phyloP scores from a whole-genome alignment of 306 rosid species.

The Fragaria ananassa region DNA sequence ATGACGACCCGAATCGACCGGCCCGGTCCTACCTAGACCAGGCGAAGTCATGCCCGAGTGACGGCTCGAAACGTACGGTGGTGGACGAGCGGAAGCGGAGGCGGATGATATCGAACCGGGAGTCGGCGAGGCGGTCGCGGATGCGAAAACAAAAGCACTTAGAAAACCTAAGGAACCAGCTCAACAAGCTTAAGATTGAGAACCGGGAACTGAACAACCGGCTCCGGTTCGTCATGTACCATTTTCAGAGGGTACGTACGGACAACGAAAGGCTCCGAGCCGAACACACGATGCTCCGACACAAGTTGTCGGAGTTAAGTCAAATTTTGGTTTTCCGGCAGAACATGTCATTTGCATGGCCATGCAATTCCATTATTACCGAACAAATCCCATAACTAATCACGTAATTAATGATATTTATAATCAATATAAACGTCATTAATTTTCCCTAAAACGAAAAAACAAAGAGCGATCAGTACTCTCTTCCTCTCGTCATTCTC shows the following conservation, averaged over 20 bases:
- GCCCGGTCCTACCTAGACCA: background rate
- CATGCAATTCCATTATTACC: conserved; percentile 41
- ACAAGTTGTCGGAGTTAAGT: conserved; percentile 42
- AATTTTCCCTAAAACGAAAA: conserved; percentile 30
- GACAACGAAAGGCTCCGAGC: conserved; percentile 58
- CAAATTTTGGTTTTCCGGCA: conserved; percentile 57
- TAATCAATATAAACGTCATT: conserved; percentile 18
- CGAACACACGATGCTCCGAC: conserved; percentile 49
- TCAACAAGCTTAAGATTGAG: conserved; percentile 54
- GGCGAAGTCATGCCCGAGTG: conserved; percentile 19
- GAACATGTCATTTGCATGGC: conserved; percentile 47
- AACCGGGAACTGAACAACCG: conserved; percentile 66
- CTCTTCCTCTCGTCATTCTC: conserved; percentile 3
- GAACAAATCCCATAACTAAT: conserved; percentile 44
- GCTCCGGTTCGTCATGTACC: conserved; percentile 40
- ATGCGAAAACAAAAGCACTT: conserved; percentile 81
- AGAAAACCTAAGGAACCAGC: conserved; percentile 74
- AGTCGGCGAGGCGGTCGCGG: conserved; percentile 92
- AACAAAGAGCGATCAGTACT: background rate
- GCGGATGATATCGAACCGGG: conserved; percentile 89
- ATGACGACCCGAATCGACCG: conserved; percentile 37
- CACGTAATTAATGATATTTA: conserved; percentile 21
- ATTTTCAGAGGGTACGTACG: conserved; percentile 38
- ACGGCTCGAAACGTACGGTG: conserved; percentile 15
- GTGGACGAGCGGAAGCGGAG: conserved; percentile 63